Evolutionary conservation across 106 monocot species (phyloP).

Genomic region (Phalaenopsis aphrodite): DNA sequence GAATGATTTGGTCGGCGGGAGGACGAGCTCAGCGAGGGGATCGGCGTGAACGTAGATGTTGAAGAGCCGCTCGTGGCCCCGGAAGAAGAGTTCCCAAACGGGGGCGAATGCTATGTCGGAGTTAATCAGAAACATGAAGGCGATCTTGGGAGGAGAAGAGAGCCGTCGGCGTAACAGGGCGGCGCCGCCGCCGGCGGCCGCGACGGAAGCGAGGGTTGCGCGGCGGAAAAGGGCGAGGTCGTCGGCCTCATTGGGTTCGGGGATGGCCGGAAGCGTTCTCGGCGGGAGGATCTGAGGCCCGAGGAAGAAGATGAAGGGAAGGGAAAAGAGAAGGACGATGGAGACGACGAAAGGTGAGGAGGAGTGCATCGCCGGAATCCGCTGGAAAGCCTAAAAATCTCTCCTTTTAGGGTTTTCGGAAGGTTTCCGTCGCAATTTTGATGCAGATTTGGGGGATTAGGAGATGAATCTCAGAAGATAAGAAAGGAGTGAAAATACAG

Average conservation of each 20-base stretch:
- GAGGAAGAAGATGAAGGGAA: slow-evolving; percentile 43
- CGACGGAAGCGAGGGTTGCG: slow-evolving; percentile 43
- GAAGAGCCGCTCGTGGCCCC: slow-evolving; percentile 32
- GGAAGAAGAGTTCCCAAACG: slow-evolving; percentile 71
- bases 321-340: slow-evolving; percentile 35
- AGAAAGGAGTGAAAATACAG: no score
- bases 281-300: slow-evolving; percentile 49
- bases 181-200: slow-evolving; percentile 2
- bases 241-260: slow-evolving; percentile 53
- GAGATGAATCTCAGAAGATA: background rate
- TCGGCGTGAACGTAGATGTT: slow-evolving; percentile 68
- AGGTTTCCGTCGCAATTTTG: background rate
- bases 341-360: slow-evolving; percentile 47
- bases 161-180: slow-evolving; percentile 10
- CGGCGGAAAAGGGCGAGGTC: slow-evolving; percentile 82
- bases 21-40: slow-evolving; percentile 22
- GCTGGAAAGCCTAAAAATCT: background rate
- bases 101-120: slow-evolving; percentile 65
- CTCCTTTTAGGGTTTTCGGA: background rate
- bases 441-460: background rate
- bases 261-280: slow-evolving; percentile 59
- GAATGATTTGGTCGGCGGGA: slow-evolving; percentile 40
- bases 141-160: slow-evolving; percentile 47
- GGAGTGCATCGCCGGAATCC: slow-evolving; percentile 7
- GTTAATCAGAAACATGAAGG: slow-evolving; percentile 79